Conservation (phyloP, 768 basidiomycete species). For the Lenzites betulinus region DNA sequence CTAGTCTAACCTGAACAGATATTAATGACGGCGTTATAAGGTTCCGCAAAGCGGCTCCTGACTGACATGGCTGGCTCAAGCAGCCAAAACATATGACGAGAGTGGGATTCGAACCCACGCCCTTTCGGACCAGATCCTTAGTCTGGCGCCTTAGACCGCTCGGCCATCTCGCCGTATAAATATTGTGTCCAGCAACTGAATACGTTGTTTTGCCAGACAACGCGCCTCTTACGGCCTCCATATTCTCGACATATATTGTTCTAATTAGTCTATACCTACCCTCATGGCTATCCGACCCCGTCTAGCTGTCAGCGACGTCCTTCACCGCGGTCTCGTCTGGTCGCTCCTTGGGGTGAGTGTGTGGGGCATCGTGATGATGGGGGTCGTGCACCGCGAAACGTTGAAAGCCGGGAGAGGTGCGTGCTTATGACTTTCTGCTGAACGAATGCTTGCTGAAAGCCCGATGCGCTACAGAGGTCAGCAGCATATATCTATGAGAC, state of each 20-base stretch:
- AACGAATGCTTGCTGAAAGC: not conserved
- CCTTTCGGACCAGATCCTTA: constrained; percentile 44
- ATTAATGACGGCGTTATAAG: too few species aligned
- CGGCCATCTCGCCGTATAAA: constrained; percentile 67
- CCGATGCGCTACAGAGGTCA: constrained; percentile 6
- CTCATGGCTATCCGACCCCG: constrained; percentile 19
- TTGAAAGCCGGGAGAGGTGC: constrained; percentile 57
- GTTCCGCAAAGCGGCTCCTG: not conserved
- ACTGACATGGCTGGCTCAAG: not conserved
- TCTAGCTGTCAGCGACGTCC: constrained; percentile 44
- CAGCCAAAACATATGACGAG: constrained; percentile 12
- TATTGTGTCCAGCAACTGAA: too few species aligned
- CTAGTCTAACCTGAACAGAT: too few species aligned
- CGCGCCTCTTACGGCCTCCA: too few species aligned
- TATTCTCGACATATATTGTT: too few species aligned
- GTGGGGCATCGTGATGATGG: constrained; percentile 55
- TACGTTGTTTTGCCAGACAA: too few species aligned
- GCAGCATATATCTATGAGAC: not conserved
- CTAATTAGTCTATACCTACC: not conserved
- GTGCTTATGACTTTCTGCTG: constrained; percentile 21
- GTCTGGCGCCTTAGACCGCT: constrained; percentile 91
- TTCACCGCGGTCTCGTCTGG: constrained; percentile 58
- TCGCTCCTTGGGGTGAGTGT: constrained; percentile 53
- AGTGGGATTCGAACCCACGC: constrained; percentile 57
- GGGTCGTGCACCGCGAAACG: constrained; percentile 55